Evolutionary conservation across 2,329 filamentous ascomycete species (phyloP).

Genomic region (Stemphylium vesicarium): DNA sequence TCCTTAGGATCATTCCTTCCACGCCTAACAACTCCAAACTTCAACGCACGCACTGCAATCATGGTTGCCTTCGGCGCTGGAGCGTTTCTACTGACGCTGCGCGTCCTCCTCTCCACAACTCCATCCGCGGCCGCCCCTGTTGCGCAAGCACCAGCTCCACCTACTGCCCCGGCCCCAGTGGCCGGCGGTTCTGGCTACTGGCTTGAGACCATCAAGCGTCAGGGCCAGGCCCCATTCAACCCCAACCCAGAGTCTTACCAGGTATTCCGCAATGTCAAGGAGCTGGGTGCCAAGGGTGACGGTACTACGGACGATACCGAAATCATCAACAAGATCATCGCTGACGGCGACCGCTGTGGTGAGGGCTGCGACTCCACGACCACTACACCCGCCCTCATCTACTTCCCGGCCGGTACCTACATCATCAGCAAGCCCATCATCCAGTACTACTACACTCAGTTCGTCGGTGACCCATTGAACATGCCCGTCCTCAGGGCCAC

Average conservation of each 20-base stretch:
- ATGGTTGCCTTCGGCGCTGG: slow-evolving; percentile 48
- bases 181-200: slow-evolving; percentile 63
- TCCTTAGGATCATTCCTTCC: slow-evolving; percentile 23
- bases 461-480: slow-evolving; percentile 78
- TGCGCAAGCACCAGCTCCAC: slow-evolving; percentile 24
- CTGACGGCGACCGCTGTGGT: slow-evolving; percentile 79
- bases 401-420: slow-evolving; percentile 90
- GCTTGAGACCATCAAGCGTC: slow-evolving; percentile 71
- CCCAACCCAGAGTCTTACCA: slow-evolving; percentile 64
- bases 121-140: slow-evolving; percentile 40
- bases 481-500: slow-evolving; percentile 74
- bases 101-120: slow-evolving; percentile 42
- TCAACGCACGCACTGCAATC: slow-evolving; percentile 34
- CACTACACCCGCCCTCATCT: slow-evolving; percentile 82
- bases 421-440: slow-evolving; percentile 78
- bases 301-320: slow-evolving; percentile 80
- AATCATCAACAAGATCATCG: slow-evolving; percentile 85
- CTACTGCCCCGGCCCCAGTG: slow-evolving; percentile 19
- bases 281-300: slow-evolving; percentile 59
- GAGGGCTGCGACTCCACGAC: slow-evolving; percentile 83
- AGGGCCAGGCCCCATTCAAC: slow-evolving; percentile 72
- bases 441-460: slow-evolving; percentile 91
- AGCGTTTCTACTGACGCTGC: slow-evolving; percentile 48
- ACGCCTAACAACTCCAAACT: slow-evolving; percentile 20
- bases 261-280: slow-evolving; percentile 59